A percentile compares a stretch with the other conserved stretches of the same genome.
Conservation (phyloP, 78 protist species). For the Chrysochromulina tobinii region DNA sequence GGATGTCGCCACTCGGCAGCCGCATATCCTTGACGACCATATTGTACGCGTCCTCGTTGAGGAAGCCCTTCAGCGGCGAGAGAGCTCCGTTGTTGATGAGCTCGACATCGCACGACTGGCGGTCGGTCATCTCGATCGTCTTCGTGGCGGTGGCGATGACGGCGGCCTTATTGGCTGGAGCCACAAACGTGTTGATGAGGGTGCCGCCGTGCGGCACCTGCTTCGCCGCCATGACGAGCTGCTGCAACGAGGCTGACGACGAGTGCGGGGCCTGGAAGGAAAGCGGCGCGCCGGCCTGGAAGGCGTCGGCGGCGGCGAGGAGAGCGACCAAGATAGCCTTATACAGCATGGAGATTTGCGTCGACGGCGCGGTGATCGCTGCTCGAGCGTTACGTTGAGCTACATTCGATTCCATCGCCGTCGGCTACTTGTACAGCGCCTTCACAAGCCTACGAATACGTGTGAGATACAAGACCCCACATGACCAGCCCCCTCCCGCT, state of each 20-base stretch:
- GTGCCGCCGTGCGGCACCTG: conserved; percentile 82
- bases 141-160: neutral
- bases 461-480: no score
- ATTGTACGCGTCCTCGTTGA: conserved; percentile 44
- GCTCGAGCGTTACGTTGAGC: no score
- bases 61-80: conserved; percentile 53
- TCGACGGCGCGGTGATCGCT: no score
- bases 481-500: no score
- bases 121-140: conserved; percentile 56
- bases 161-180: neutral
- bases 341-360: no score
- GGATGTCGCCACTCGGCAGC: conserved; percentile 26
- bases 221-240: neutral
- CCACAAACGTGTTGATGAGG: conserved; percentile 53
- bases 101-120: conserved; percentile 87
- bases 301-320: no score
- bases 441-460: no score
- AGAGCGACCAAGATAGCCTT: no score
- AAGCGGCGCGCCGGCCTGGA: no score
- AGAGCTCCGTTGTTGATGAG: conserved; percentile 75
- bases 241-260: neutral
- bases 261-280: no score
- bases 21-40: conserved; percentile 32
- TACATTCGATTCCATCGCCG: no score
- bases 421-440: no score